Percentiles rank a stretch among this genome's conserved stretches.
These are phyloP conservation scores for Saksenaea vasiformis DNA, from an alignment of 371 early-diverging fungal genomes.

Conservation along the genomic window DNA sequence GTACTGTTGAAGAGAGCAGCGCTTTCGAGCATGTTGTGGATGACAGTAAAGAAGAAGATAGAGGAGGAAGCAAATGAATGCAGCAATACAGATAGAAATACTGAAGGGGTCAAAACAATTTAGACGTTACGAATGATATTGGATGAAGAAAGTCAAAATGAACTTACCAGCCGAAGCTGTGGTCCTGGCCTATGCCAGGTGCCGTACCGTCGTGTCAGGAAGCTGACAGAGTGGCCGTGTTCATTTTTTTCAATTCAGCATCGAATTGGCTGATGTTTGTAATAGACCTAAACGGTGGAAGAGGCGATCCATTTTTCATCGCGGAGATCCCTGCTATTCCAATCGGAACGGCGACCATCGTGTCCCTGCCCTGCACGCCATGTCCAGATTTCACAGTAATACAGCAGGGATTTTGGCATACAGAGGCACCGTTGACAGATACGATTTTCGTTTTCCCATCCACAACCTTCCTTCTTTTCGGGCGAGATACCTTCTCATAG, in stretches of 20 bases:
- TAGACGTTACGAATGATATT: no score
- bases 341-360: not conserved
- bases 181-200: not conserved
- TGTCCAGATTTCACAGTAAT: not conserved
- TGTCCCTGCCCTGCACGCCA: not conserved
- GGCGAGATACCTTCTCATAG: not conserved
- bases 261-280: not conserved
- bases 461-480: not conserved
- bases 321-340: not conserved
- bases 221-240: not conserved
- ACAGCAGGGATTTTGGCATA: not conserved
- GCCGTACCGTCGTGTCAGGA: not conserved
- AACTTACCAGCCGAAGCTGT: no score
- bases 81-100: no score
- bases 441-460: not conserved
- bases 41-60: no score
- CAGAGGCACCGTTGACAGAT: not conserved
- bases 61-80: no score
- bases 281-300: not conserved
- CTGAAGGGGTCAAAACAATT: no score
- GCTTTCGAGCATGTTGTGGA: no score
- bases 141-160: no score
- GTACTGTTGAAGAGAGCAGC: no score
- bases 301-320: no score
- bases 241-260: not conserved